Conservation (phyloP, 2,329 filamentous ascomycete genomes). For the Pseudocercospora cruenta region DNA sequence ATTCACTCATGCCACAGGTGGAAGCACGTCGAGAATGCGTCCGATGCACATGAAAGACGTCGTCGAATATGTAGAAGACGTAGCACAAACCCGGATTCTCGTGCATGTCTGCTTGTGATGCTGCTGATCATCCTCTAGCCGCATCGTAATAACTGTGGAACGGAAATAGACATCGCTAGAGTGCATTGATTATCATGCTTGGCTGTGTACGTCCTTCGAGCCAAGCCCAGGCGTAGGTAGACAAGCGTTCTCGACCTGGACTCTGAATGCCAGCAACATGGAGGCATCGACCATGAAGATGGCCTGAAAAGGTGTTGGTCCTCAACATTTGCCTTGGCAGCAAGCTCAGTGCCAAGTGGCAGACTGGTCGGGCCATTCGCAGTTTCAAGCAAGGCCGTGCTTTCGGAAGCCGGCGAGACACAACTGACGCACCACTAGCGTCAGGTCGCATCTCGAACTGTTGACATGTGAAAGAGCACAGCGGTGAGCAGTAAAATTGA, state of each 20-base stretch:
- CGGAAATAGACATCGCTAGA: background rate
- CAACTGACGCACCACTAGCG: conserved; percentile 1
- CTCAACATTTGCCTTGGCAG: too few species aligned
- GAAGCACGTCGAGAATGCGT: background rate
- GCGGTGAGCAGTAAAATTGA: conserved; percentile 7
- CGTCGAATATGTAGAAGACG: background rate
- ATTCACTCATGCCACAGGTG: too few species aligned
- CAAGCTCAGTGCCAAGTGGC: too few species aligned
- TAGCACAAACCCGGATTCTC: background rate
- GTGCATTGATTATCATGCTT: conserved; percentile 1
- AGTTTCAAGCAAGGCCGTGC: background rate
- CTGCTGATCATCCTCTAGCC: background rate
- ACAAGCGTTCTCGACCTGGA: too few species aligned
- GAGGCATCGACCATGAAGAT: too few species aligned
- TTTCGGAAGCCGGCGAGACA: background rate
- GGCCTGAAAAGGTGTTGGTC: too few species aligned
- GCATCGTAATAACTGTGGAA: background rate
- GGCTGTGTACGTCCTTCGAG: background rate
- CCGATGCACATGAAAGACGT: too few species aligned
- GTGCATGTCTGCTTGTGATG: background rate
- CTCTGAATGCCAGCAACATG: too few species aligned
- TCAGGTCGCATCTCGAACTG: background rate
- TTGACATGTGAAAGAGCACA: conserved; percentile 3
- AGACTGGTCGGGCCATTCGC: background rate
- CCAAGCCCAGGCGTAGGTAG: too few species aligned